Evolutionary conservation across 2,329 filamentous ascomycete species (phyloP), one percentile per base, ranked within the genome.

Genomic region (Pseudogymnoascus sp.): DNA sequence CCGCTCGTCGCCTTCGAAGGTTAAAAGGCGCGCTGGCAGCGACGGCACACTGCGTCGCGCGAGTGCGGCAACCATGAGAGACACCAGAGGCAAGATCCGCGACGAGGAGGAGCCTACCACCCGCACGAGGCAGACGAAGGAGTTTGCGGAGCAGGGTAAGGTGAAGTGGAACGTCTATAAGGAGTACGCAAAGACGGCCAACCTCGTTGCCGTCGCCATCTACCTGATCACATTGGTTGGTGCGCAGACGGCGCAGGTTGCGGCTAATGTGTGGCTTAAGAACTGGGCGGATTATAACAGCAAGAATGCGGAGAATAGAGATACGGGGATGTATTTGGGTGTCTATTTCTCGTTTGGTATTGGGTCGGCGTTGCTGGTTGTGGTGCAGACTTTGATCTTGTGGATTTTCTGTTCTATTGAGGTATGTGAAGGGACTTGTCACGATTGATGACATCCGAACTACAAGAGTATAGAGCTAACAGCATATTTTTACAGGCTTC

Each of bases 401-500:
- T 99, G 95, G 95, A 97, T 99, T 68, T 97, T 99, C 79, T 99
- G 96, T 78, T 97, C 95, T 3, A 99, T 99, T 66, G 95, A 99
- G 84, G 89, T 91, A 79, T 61, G 77, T 73, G 8, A 11, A 28
- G 21, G 18, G 18, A 25, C 11, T 56, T 25, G 53, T 38, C 34
- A 38, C 40, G 18, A 37, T 71, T 75, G 59, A 74, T 68, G 64
- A 69, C 59, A 38, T 56, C 63, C 53, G 28, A 61, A 60, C 42
- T 62, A 53, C 38, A 25, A 63, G 21, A 18, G 23, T 40, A 11
- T 12, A 21, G 49, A 56, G 28, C 68, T 71, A 66, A 69, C 62
- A 9, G 64, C 31, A 60, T 61, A 49, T 61, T 46, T 46, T 25
- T 16, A 38, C 67, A 91, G 86, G 95, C 95, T 60, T 97, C 93